Percentiles rank a stretch among this genome's conserved stretches.
Conservation (phyloP, 2,329 filamentous ascomycete species). For the Clarireedia monteithiana region DNA sequence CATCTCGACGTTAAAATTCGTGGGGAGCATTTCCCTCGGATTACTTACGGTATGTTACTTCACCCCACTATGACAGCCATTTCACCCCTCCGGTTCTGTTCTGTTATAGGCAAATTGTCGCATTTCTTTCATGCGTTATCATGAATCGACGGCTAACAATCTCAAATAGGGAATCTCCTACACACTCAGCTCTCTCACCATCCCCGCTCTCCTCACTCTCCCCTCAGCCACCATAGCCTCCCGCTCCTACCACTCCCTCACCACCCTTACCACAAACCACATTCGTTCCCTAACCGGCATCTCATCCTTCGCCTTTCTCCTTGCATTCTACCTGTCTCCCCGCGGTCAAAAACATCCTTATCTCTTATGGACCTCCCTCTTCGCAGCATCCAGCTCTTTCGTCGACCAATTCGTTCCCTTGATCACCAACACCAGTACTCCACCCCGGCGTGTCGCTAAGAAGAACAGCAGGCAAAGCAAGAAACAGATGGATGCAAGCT, state of each 20-base stretch:
- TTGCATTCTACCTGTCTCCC: conserved; percentile 73
- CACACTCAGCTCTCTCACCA: conserved; percentile 67
- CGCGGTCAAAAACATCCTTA: conserved; percentile 75
- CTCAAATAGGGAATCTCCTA: conserved; percentile 72
- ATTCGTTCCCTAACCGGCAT: conserved; percentile 60
- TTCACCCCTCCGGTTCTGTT: background rate
- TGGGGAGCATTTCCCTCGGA: conserved; percentile 83
- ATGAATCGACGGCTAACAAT: background rate
- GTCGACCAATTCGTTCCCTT: conserved; percentile 28
- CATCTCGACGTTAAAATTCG: conserved; percentile 80
- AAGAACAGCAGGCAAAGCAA: conserved; percentile 21
- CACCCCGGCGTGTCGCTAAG: background rate
- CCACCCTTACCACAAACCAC: conserved; percentile 54
- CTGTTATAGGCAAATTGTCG: background rate
- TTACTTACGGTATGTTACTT: conserved; percentile 67
- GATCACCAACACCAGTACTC: background rate
- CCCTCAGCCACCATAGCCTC: conserved; percentile 66
- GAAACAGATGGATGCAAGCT: conserved; percentile 56
- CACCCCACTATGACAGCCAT: conserved; percentile 12
- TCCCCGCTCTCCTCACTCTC: conserved; percentile 74
- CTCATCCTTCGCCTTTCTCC: conserved; percentile 62
- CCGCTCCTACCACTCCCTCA: conserved; percentile 62
- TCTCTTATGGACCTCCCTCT: conserved; percentile 73
- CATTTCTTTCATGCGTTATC: background rate
- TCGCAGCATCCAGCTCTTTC: conserved; percentile 47